phyloP scores from a whole-genome alignment of 495 filamentous ascomycete genomes.

The Penicillium turbatum region DNA sequence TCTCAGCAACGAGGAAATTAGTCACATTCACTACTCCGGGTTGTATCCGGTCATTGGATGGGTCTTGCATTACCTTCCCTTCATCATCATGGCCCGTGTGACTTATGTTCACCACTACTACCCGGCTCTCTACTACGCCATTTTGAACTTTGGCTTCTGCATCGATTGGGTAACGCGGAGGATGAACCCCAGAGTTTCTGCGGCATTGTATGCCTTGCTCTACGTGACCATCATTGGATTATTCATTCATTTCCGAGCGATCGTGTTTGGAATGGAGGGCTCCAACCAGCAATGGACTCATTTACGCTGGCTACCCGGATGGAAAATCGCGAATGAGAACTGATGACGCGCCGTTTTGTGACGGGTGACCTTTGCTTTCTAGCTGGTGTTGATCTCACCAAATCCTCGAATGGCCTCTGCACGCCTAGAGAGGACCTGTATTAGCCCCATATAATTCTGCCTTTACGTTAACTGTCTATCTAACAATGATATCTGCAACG shows the following conservation, averaged over 20 bases:
- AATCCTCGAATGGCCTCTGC: not conserved
- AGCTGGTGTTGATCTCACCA: not conserved
- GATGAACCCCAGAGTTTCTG: slow-evolving; percentile 54
- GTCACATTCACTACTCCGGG: slow-evolving; percentile 91
- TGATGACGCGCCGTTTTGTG: slow-evolving; percentile 15
- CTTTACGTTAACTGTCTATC: not conserved
- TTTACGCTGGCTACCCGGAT: slow-evolving; percentile 79
- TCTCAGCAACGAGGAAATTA: slow-evolving; percentile 71
- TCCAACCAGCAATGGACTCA: slow-evolving; percentile 78
- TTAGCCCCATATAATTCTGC: not conserved
- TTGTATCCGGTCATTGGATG: slow-evolving; percentile 90
- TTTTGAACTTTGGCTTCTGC: slow-evolving; percentile 82
- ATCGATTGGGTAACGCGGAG: slow-evolving; percentile 74
- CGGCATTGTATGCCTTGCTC: slow-evolving; percentile 61
- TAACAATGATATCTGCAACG: not conserved
- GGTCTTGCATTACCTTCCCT: slow-evolving; percentile 94
- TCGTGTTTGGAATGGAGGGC: slow-evolving; percentile 94
- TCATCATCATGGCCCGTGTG: slow-evolving; percentile 94
- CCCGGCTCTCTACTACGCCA: slow-evolving; percentile 97
- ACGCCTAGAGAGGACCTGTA: not conserved
- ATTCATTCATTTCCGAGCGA: slow-evolving; percentile 86
- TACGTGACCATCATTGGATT: slow-evolving; percentile 71
- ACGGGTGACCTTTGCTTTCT: not conserved
- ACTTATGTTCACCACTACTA: slow-evolving; percentile 99
- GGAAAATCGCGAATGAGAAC: slow-evolving; percentile 50